Conservation (phyloP, 2,329 filamentous ascomycete genomes). For the Fusarium veterinarium region DNA sequence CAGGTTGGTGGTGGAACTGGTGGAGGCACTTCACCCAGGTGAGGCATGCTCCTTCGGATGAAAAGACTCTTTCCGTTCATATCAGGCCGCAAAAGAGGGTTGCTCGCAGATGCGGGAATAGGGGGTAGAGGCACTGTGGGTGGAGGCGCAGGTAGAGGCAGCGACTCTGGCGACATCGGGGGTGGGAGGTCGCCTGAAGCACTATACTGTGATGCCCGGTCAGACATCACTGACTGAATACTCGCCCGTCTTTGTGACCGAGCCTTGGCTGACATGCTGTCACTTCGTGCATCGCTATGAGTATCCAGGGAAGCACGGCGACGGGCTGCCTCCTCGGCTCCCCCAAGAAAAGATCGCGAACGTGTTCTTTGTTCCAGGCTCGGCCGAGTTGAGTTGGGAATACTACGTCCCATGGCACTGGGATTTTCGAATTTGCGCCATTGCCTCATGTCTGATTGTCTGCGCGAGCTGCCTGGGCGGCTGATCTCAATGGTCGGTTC, state of each 20-base stretch:
- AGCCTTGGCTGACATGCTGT: slow-evolving; percentile 32
- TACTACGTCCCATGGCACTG: slow-evolving; percentile 16
- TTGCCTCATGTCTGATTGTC: slow-evolving; percentile 48
- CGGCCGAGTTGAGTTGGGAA: slow-evolving; percentile 24
- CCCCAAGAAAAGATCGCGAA: slow-evolving; percentile 34
- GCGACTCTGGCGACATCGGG: slow-evolving; percentile 39
- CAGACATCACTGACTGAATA: slow-evolving; percentile 45
- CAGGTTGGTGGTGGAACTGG: slow-evolving; percentile 66
- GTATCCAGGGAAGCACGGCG: slow-evolving; percentile 51
- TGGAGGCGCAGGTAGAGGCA: slow-evolving; percentile 46
- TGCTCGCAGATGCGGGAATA: slow-evolving; percentile 44
- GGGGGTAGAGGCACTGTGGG: slow-evolving; percentile 49
- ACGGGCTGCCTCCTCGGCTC: slow-evolving; percentile 34
- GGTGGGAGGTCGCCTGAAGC: slow-evolving; percentile 40
- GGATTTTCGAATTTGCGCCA: slow-evolving; percentile 44
- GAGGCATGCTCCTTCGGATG: slow-evolving; percentile 63
- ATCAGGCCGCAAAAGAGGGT: slow-evolving; percentile 36
- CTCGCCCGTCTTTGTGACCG: slow-evolving; percentile 46
- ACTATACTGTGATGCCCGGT: slow-evolving; percentile 40
- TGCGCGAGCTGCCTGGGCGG: slow-evolving; percentile 43
- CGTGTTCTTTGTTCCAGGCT: slow-evolving; percentile 34
- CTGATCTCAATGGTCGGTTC: slow-evolving; percentile 32
- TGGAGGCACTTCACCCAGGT: slow-evolving; percentile 62
- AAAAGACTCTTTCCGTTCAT: slow-evolving; percentile 39
- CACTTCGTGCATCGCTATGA: slow-evolving; percentile 41